phyloP scores from a whole-genome alignment of 2,329 filamentous ascomycete genomes.

The Colletotrichum phormii region DNA sequence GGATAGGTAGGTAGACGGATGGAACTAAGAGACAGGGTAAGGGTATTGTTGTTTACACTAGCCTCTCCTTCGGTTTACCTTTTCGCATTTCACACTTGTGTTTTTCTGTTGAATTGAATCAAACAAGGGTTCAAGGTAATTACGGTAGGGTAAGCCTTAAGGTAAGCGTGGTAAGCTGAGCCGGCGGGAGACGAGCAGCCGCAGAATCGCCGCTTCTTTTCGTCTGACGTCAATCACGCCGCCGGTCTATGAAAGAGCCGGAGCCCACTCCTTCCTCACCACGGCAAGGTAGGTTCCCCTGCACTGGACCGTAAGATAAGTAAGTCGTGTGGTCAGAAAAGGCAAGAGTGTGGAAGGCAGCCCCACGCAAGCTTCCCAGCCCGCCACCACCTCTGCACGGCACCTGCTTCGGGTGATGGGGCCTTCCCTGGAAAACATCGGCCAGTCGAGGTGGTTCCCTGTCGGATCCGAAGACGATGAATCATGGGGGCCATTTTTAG shows the following conservation, averaged over 20 bases:
- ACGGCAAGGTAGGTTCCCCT: not conserved
- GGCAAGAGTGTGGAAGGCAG: not conserved
- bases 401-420: constrained; percentile 22
- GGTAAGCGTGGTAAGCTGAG: no score
- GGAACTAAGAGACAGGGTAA: not conserved
- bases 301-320: not conserved
- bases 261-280: not conserved
- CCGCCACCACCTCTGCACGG: constrained; percentile 15
- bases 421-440: constrained; percentile 12
- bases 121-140: not conserved
- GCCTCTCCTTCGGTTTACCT: not conserved
- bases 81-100: not conserved
- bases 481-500: constrained; percentile 12
- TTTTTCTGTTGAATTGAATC: not conserved
- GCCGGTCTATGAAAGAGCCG: constrained; percentile 18
- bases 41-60: not conserved
- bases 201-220: constrained; percentile 30
- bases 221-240: constrained; percentile 30
- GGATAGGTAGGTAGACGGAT: not conserved
- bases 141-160: no score
- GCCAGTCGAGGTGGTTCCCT: constrained; percentile 20
- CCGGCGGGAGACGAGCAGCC: not conserved
- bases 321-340: not conserved
- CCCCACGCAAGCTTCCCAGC: constrained; percentile 13
- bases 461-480: constrained; percentile 21